phyloP scores from a whole-genome alignment of 2,329 filamentous ascomycete species.

The Stachybotrys chlorohalonatus region DNA sequence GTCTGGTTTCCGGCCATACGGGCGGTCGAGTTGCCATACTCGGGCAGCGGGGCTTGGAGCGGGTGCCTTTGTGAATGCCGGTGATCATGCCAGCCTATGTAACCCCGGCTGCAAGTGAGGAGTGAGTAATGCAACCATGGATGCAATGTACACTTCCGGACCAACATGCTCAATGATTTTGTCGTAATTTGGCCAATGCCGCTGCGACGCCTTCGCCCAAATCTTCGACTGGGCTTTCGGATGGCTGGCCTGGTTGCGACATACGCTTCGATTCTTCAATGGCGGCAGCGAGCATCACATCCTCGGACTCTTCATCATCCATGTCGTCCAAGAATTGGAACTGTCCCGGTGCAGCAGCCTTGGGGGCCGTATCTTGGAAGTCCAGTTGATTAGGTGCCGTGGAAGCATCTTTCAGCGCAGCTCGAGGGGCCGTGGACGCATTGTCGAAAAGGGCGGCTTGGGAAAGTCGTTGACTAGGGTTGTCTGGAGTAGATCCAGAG shows the following conservation, averaged over 20 bases:
- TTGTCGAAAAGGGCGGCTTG: not conserved
- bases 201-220: constrained; percentile 51
- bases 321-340: constrained; percentile 30
- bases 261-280: constrained; percentile 37
- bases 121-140: not conserved
- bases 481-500: constrained; percentile 21
- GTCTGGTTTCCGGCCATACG: not conserved
- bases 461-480: not conserved
- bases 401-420: constrained; percentile 1
- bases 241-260: constrained; percentile 16
- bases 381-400: constrained; percentile 8
- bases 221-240: constrained; percentile 19
- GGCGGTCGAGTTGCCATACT: not conserved
- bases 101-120: not conserved
- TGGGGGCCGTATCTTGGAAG: constrained; percentile 11
- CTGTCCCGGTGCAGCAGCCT: constrained; percentile 14
- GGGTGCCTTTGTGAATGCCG: not conserved
- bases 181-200: constrained; percentile 49
- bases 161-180: constrained; percentile 18
- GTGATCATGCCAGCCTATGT: not conserved
- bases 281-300: constrained; percentile 38
- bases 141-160: not conserved
- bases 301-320: constrained; percentile 38
- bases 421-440: constrained; percentile 5
- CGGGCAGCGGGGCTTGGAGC: too few relatives aligned